phyloP scores from a whole-genome alignment of 345 rosid genomes.

The Arabidopsis arenosa region DNA sequence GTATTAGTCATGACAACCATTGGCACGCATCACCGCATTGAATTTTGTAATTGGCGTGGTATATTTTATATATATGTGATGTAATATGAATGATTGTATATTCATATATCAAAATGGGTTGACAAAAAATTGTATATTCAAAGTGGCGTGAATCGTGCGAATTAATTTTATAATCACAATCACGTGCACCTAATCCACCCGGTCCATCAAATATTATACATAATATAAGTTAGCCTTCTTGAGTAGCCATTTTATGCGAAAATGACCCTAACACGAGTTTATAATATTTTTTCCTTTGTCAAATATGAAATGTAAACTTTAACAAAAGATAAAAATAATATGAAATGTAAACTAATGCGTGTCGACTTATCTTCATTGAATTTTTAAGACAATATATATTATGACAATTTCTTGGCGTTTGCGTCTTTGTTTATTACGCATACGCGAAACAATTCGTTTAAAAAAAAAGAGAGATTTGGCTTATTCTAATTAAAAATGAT shows the following conservation, averaged over 20 bases:
- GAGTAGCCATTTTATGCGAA: conserved; percentile 16
- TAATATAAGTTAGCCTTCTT: conserved; percentile 20
- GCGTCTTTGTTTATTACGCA: not conserved
- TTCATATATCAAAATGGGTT: conserved; percentile 30
- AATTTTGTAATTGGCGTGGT: conserved; percentile 25
- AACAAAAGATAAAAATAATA: not conserved
- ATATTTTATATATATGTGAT: conserved; percentile 5
- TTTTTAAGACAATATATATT: not conserved
- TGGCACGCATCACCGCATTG: conserved; percentile 21
- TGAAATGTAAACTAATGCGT: not conserved
- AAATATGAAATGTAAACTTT: not conserved
- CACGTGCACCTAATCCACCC: conserved; percentile 47
- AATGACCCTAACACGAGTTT: conserved; percentile 14
- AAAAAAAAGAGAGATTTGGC: too few species aligned
- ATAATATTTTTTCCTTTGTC: not conserved
- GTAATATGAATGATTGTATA: conserved; percentile 29
- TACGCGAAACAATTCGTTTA: not conserved
- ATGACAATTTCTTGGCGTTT: not conserved
- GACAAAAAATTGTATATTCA: conserved; percentile 15
- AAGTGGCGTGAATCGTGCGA: conserved; percentile 38
- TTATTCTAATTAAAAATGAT: not conserved
- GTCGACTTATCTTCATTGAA: conserved; percentile 6
- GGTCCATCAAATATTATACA: conserved; percentile 30
- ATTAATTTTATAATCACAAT: conserved; percentile 28
- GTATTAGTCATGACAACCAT: conserved; percentile 8